Percentiles rank a stretch among this genome's conserved stretches.
phyloP scores from a whole-genome alignment of 2,329 filamentous ascomycete genomes.

The Cryoendolithus antarcticus region DNA sequence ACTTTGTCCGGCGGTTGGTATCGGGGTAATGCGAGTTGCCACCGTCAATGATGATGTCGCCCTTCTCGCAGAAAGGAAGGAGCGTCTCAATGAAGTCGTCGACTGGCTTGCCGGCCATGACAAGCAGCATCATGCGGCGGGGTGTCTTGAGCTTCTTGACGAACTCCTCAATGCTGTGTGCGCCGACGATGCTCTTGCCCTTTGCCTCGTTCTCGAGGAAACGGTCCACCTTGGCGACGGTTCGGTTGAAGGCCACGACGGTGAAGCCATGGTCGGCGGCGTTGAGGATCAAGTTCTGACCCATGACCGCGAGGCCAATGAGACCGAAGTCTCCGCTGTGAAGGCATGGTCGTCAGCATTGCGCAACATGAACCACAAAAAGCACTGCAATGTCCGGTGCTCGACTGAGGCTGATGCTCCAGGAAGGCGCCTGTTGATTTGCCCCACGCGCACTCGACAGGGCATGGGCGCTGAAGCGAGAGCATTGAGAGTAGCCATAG shows the following conservation, averaged over 20 bases:
- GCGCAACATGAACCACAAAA: too few species aligned
- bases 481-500: too few species aligned
- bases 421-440: too few species aligned
- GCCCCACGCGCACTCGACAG: too few species aligned
- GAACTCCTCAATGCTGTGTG: conserved; percentile 89
- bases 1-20: conserved; percentile 91
- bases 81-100: conserved; percentile 98
- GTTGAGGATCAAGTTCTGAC: conserved; percentile 44
- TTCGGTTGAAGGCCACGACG: conserved; percentile 97
- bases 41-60: conserved; percentile 98
- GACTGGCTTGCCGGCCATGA: conserved; percentile 95
- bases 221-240: conserved; percentile 91
- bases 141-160: conserved; percentile 93
- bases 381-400: too few species aligned
- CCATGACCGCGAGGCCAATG: conserved; percentile 41
- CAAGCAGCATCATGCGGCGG: conserved; percentile 93
- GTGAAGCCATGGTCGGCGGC: conserved; percentile 62
- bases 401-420: too few species aligned
- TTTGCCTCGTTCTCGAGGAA: conserved; percentile 34
- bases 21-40: conserved; percentile 99
- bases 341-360: conserved; percentile 11
- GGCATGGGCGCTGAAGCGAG: too few species aligned
- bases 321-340: conserved; percentile 41
- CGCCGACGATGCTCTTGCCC: conserved; percentile 88
- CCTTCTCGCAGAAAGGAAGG: conserved; percentile 57